Evolutionary conservation across 2,329 filamentous ascomycete species (phyloP).

Genomic region (Monilinia fructigena): DNA sequence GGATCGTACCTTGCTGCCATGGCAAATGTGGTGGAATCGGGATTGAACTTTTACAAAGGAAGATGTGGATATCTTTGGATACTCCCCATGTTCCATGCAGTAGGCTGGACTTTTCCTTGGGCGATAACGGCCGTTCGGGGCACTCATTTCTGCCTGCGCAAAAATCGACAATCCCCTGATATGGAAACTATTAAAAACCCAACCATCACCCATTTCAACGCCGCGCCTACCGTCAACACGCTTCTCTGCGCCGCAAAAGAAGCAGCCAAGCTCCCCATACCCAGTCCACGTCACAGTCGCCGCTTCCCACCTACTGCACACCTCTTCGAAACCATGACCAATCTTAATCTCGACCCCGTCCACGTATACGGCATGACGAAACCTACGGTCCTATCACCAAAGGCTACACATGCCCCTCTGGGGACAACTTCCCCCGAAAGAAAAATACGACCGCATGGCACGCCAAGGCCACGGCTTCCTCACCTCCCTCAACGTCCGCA

Average conservation of each 20-base stretch:
- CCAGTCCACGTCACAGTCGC: constrained; percentile 88
- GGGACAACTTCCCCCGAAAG: constrained; percentile 69
- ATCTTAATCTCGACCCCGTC: constrained; percentile 80
- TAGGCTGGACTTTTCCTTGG: constrained; percentile 76
- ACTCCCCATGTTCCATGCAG: constrained; percentile 77
- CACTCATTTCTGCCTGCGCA: constrained; percentile 92
- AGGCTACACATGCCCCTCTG: constrained; percentile 85
- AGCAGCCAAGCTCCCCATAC: constrained; percentile 63
- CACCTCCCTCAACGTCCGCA: constrained; percentile 73
- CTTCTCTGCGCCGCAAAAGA: constrained; percentile 78
- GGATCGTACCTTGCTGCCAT: constrained; percentile 82
- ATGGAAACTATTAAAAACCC: constrained; percentile 82
- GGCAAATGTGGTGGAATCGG: constrained; percentile 85
- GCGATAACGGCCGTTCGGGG: constrained; percentile 87
- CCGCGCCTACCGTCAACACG: constrained; percentile 94
- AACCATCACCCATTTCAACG: constrained; percentile 93
- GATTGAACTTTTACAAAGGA: constrained; percentile 68
- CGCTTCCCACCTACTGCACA: constrained; percentile 86
- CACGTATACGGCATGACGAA: constrained; percentile 88
- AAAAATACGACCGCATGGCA: constrained; percentile 88
- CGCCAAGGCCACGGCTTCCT: constrained; percentile 91
- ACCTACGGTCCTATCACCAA: constrained; percentile 97
- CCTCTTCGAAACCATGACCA: constrained; percentile 85
- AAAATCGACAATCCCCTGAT: constrained; percentile 95
- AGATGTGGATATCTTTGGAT: constrained; percentile 88